Evolutionary conservation across 306 rosid species (phyloP), one percentile per base, ranked within the genome.

Genomic region (Cotoneaster glaucophyllus): DNA sequence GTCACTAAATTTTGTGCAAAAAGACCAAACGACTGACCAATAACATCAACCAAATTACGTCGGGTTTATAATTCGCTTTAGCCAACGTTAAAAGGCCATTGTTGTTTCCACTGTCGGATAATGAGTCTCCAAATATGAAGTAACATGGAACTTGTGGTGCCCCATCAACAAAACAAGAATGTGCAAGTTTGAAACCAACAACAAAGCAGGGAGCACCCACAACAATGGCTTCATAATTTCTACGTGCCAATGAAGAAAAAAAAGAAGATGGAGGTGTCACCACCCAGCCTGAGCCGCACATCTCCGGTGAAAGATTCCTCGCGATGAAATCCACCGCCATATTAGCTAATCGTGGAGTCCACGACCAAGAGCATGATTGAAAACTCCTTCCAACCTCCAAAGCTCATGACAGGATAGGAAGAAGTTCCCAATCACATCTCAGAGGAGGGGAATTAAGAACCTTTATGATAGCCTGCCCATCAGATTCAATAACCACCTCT

Each of bases 101-200:
- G 74, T 88, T 92, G 56, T 92, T 92, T 53, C 96, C 96, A 73
- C 0, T 71, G 6, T 89, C 93, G 3, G 80, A 76, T 0, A 83
- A 22, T 19, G 93, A 88, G 54, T 92, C 95, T 0, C 96, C 96
- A 74, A 86, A 88, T 14, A 86, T 67, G 72, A 88, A 88, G 37
- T 69, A 44, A 18, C 90, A 84, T 26, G 88, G 82, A 6, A 79
- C 86, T 71, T 67, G 71, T 0, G 82, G 17, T 8, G 57, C 53
- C 32, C 79, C 83, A 37, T 61, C 4, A 34, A 37, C 82, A 4
- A 34, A 69, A 41, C 44, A 41, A 41, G 11, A 41, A 70, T 17
- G 14, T 11, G 31, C 22, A 8, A 8, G 39, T n/a, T 59, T 14
- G 72, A 28, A 5, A 39, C 28, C n/a, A n/a, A n/a, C 37, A 68